Percentiles rank a stretch among this genome's conserved stretches.
Evolutionary conservation across 2,329 filamentous ascomycete species (phyloP).

Genomic region (Hymenotorrendiella dingleyae): DNA sequence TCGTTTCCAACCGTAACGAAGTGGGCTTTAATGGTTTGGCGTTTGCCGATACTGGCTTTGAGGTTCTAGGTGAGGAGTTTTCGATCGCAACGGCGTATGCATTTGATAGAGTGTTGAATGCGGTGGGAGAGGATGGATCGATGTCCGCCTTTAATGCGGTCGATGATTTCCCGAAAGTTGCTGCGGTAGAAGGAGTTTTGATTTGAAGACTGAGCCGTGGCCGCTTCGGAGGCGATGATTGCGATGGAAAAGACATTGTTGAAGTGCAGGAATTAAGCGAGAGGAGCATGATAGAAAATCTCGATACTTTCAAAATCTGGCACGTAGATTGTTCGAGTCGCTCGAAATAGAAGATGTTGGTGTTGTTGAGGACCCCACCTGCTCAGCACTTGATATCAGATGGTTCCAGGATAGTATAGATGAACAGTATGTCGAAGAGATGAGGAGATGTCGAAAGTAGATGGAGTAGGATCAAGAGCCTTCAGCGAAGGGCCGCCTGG

Average conservation of each 20-base stretch:
- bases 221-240: slow-evolving; percentile 28
- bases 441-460: slow-evolving; percentile 3
- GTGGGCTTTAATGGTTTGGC: slow-evolving; percentile 39
- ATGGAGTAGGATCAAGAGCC: slow-evolving; percentile 6
- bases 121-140: slow-evolving; percentile 54
- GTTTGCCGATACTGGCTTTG: slow-evolving; percentile 19
- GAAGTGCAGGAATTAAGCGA: slow-evolving; percentile 20
- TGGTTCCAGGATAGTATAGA: background rate
- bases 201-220: slow-evolving; percentile 54
- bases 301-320: slow-evolving; percentile 15
- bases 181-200: slow-evolving; percentile 38
- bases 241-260: slow-evolving; percentile 25
- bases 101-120: slow-evolving; percentile 62
- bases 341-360: slow-evolving; percentile 1
- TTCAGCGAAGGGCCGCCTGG: slow-evolving; percentile 1
- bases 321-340: background rate
- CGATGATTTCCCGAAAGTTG: slow-evolving; percentile 36
- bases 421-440: background rate
- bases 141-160: slow-evolving; percentile 39
- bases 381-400: slow-evolving; percentile 9
- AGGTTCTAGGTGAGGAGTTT: slow-evolving; percentile 45
- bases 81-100: slow-evolving; percentile 59
- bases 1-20: slow-evolving; percentile 28
- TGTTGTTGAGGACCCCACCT: slow-evolving; percentile 2
- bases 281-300: slow-evolving; percentile 23